These are phyloP conservation scores for Aspergillus hancockii DNA, from an alignment of 495 filamentous ascomycete genomes.

Conservation along the genomic window DNA sequence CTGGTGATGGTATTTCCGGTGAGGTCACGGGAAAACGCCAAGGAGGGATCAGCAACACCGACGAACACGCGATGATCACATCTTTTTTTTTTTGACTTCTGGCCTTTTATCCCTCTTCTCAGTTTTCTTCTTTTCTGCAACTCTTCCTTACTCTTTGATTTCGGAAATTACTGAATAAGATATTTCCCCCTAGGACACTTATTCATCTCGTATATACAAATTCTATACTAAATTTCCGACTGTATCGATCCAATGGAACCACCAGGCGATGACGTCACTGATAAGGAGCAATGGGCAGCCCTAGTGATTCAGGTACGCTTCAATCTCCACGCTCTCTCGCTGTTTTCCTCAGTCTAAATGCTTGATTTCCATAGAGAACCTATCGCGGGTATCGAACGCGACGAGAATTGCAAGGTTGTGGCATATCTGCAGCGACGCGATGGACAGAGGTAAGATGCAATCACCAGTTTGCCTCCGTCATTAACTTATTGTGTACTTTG, in stretches of 20 bases:
- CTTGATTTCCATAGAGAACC: slow-evolving; percentile 50
- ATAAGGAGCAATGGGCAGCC: slow-evolving; percentile 43
- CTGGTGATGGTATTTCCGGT: no score
- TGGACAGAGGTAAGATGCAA: slow-evolving; percentile 58
- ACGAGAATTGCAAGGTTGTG: slow-evolving; percentile 62
- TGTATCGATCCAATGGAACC: not conserved
- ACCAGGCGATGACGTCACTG: slow-evolving; percentile 30
- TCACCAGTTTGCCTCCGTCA: slow-evolving; percentile 3
- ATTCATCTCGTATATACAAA: no score
- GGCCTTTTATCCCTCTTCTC: not conserved
- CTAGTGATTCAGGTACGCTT: slow-evolving; percentile 48
- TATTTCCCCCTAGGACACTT: no score
- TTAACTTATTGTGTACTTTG: not conserved
- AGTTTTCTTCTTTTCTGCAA: not conserved
- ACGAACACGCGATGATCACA: not conserved
- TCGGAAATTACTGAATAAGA: no score
- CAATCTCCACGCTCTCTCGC: not conserved
- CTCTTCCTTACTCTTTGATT: not conserved
- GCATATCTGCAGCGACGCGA: slow-evolving; percentile 64
- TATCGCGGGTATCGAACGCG: slow-evolving; percentile 73
- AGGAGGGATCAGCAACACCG: not conserved
- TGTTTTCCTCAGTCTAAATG: not conserved
- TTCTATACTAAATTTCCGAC: no score
- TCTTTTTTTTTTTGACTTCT: no score
- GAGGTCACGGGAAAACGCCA: not conserved